Base-by-base conservation (phyloP, 139 green algal species). In the Haematococcus lacustris region DNA sequence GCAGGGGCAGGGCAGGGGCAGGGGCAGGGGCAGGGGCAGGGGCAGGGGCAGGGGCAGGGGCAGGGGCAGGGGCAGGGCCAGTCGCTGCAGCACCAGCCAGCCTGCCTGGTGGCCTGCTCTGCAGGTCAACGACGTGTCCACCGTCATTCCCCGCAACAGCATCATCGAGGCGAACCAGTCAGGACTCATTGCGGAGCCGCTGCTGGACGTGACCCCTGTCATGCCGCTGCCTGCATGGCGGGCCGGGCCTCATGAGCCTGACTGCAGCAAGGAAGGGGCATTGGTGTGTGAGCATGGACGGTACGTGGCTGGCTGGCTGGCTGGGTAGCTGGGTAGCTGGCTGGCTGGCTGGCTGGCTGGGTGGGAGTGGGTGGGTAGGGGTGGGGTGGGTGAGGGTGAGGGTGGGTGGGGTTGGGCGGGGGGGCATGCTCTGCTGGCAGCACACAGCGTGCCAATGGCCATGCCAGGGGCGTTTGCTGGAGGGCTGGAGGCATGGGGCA, bases 81-180 rank as follows among this genome's bases (percentile, higher is more conserved):
- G n/a, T n/a, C n/a, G n/a, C n/a, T n/a, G n/a, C n/a, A n/a, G n/a
- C n/a, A n/a, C n/a, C n/a, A n/a, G n/a, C n/a, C n/a, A n/a, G n/a
- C n/a, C n/a, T n/a, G n/a, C n/a, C n/a, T n/a, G n/a, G n/a, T n/a
- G n/a, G n/a, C n/a, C 43, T 53, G 43, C 17, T 53, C 43, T 53
- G 43, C 81, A 95, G 81, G 85, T 98, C 51, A 88, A 91, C 51
- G 93, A 99, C 68, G 73, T 84, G 3, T 80, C 51, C 71, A 94
- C 94, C 57, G 90, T 97, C 67, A 97, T 99, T 66, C 95, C 95
- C 0, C 85, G 88, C 35, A 97, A 97, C 76, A 88, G 87, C 4
- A 70, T 93, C 3, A 91, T 99, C 35, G 93, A 98, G 78, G 95
- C 94, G 53, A 99, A 99, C 85, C 95, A 99, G 83, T 89, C 73